These are phyloP conservation scores for Collariella sp. DNA, from an alignment of 495 filamentous ascomycete species.

Conservation along the genomic window DNA sequence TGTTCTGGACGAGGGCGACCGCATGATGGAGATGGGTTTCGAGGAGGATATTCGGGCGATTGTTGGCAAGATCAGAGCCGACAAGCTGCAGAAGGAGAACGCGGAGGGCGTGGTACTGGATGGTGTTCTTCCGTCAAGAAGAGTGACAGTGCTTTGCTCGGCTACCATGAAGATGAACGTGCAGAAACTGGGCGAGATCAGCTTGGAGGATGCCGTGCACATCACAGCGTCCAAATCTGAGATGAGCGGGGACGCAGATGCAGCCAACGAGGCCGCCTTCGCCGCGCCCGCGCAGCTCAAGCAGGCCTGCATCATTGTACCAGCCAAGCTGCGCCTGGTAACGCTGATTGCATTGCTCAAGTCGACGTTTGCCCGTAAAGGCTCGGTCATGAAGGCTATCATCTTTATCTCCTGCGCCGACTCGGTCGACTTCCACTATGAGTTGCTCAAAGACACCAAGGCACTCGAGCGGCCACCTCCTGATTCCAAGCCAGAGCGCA, in stretches of 20 bases:
- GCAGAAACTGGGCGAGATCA: conserved; percentile 84
- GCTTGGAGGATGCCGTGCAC: conserved; percentile 83
- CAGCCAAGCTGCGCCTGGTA: conserved; percentile 82
- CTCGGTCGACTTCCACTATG: conserved; percentile 92
- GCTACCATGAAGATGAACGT: conserved; percentile 97
- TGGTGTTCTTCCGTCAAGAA: conserved; percentile 56
- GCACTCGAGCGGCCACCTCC: conserved; percentile 21
- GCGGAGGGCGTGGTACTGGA: conserved; percentile 35
- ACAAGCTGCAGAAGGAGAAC: conserved; percentile 33
- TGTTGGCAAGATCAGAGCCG: conserved; percentile 60
- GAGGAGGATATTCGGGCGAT: conserved; percentile 78
- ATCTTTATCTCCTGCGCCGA: conserved; percentile 96
- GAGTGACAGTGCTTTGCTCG: conserved; percentile 88
- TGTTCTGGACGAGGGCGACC: conserved; percentile 89
- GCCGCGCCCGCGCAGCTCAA: conserved; percentile 87
- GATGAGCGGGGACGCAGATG: conserved; percentile 36
- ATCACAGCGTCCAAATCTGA: conserved; percentile 61
- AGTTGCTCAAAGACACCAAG: conserved; percentile 59
- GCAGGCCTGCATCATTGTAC: conserved; percentile 77
- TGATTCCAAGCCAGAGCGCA: conserved; percentile 21
- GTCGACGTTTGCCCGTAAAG: conserved; percentile 74
- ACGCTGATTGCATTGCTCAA: conserved; percentile 76
- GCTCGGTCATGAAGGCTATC: conserved; percentile 87
- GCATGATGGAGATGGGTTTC: conserved; percentile 94
- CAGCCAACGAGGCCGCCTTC: conserved; percentile 51